Evolutionary conservation across 257 asterid genomes (phyloP).

Genomic region (Haberlea rhodopensis): DNA sequence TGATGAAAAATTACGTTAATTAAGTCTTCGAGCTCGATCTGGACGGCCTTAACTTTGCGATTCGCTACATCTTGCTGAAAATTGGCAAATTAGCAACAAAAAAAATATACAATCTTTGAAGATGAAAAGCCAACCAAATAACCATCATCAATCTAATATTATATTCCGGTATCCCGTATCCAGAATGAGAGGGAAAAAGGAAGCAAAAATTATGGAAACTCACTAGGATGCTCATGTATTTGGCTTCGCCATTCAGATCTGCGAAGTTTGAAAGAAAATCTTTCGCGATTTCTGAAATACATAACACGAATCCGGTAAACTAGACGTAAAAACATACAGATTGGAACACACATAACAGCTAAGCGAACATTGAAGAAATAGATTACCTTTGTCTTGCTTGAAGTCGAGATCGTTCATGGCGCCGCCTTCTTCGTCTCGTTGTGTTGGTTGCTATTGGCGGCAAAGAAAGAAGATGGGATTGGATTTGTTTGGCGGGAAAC

Average conservation of each 20-base stretch:
- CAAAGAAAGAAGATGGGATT: not conserved
- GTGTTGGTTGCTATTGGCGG: not conserved
- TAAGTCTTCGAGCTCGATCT: slow-evolving; percentile 87
- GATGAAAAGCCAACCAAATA: not conserved
- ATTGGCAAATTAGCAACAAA: not conserved
- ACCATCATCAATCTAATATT: not conserved
- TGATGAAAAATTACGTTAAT: slow-evolving; percentile 40
- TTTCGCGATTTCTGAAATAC: slow-evolving; percentile 57
- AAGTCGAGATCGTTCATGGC: slow-evolving; percentile 60
- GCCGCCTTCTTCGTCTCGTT: slow-evolving; percentile 23
- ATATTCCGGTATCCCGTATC: not conserved
- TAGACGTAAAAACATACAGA: not conserved
- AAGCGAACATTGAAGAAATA: not conserved
- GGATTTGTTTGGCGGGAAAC: not conserved
- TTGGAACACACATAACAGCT: not conserved
- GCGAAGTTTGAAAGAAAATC: slow-evolving; percentile 72
- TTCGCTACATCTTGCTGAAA: slow-evolving; percentile 94
- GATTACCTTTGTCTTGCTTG: slow-evolving; percentile 64
- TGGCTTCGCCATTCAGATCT: slow-evolving; percentile 66
- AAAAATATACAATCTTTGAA: too few relatives aligned
- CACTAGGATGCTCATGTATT: slow-evolving; percentile 72
- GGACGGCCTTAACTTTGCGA: slow-evolving; percentile 69
- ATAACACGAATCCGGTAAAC: not conserved
- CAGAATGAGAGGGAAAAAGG: not conserved
- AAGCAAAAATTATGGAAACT: slow-evolving; percentile 27